Conservation (phyloP, 257 asterid genomes). For the Solanum neorickii region DNA sequence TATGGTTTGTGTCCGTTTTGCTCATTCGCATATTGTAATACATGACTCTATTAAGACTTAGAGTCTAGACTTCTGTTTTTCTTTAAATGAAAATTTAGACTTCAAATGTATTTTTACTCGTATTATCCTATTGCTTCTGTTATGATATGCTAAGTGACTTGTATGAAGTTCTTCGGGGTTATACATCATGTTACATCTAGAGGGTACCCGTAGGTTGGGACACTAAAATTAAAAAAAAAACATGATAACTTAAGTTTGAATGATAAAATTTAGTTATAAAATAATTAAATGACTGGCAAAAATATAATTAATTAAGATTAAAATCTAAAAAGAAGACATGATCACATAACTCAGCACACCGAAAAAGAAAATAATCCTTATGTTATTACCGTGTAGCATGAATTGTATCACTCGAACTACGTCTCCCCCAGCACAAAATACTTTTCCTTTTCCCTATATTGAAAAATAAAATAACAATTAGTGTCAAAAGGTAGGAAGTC, state of each 20-base stretch:
- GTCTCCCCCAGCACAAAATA: conserved; percentile 11
- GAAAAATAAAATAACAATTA: not conserved
- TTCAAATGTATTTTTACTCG: too few relatives aligned
- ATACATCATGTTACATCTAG: too few relatives aligned
- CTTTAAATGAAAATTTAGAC: too few relatives aligned
- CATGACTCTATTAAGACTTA: too few relatives aligned
- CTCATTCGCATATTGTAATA: too few relatives aligned
- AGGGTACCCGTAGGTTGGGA: too few relatives aligned
- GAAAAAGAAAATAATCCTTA: not conserved
- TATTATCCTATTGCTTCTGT: too few relatives aligned
- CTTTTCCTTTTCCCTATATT: conserved; percentile 5
- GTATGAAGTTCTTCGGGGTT: too few relatives aligned
- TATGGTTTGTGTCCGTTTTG: too few relatives aligned
- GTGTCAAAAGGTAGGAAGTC: not conserved
- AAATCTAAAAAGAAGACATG: not conserved
- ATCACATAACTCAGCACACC: not conserved
- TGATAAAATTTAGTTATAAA: not conserved
- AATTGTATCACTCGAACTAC: not conserved
- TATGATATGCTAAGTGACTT: too few relatives aligned
- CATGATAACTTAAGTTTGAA: not conserved
- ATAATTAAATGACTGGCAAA: not conserved
- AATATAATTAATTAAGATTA: not conserved
- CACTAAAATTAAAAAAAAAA: not conserved
- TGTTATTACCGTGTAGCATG: not conserved
- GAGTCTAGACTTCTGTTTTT: too few relatives aligned